Base-by-base conservation (phyloP, 2,329 filamentous ascomycete species). In the Scedosporium minutisporum region DNA sequence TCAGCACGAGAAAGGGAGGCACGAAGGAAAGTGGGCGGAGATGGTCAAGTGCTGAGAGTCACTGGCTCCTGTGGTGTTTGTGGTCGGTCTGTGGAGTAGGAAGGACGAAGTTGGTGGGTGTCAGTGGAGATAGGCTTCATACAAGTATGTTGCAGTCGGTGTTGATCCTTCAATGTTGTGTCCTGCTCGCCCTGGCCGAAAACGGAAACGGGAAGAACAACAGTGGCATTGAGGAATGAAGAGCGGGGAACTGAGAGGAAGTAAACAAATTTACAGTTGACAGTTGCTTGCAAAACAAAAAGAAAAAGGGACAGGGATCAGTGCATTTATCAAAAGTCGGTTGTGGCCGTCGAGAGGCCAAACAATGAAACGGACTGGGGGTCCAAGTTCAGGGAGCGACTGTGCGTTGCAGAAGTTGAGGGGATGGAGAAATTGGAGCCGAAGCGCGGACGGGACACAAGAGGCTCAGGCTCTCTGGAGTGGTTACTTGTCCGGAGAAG, bases 331-430 rank as follows among this genome's bases (percentile, higher is more conserved):
- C 51, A 55, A 55, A 27, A 27, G 18, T 12, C 4, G 21, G 21
- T 58, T 58, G 55, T 23, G 55, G 21, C 55, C 55, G 21, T 55
- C 33, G 27, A 33, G 5, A 16, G 27, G 14, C 55, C 27, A 58
- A 58, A 58, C 25, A 58, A 33, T 41, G 55, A 58, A 58, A 58
- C 55, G 27, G 33, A 58, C 51, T 55, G 23, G 51, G 51, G 23
- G 18, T 55, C 18, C 2, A 48, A n/a, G 53, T 18, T 58, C 55
- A 58, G 33, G 55, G 55, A 58, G 55, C 27, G 55, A 58, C 55
- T 33, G 55, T 58, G 55, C 55, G 55, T 58, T 38, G 55, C 55
- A 57, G 55, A 29, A n/a, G 18, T 12, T 55, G 51, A 55, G 51
- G 51, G 51, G 51, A 55, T 14, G 23, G 23, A 14, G 51, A 55